Evolutionary conservation across 2,329 filamentous ascomycete genomes (phyloP).

Genomic region (Sphaerulina vaccinii): DNA sequence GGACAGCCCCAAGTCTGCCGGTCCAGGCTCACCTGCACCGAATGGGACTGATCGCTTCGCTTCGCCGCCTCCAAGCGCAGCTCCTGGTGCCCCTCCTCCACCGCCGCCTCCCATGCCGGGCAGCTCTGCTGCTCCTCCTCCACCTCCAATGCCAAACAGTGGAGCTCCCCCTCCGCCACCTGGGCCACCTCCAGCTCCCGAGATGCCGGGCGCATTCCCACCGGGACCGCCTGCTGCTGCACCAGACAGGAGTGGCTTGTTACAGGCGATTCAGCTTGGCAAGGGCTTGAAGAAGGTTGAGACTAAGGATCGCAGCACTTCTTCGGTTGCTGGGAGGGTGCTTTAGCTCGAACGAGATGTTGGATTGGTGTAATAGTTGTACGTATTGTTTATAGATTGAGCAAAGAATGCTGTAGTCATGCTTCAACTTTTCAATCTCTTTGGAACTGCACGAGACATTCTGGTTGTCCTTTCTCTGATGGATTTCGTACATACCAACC

Average conservation of each 20-base stretch:
- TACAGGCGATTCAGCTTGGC: slow-evolving; percentile 81
- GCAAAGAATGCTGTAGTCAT: too few relatives aligned
- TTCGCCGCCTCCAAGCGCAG: slow-evolving; percentile 47
- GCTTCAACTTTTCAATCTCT: too few relatives aligned
- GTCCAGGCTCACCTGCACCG: slow-evolving; percentile 40
- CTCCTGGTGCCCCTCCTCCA: slow-evolving; percentile 53
- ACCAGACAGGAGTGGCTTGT: slow-evolving; percentile 57
- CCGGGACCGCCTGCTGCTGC: slow-evolving; percentile 41
- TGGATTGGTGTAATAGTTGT: background rate
- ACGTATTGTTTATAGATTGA: slow-evolving; percentile 5
- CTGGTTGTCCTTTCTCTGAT: too few relatives aligned
- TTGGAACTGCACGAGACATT: too few relatives aligned
- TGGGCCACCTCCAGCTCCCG: slow-evolving; percentile 44
- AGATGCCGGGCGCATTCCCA: slow-evolving; percentile 24
- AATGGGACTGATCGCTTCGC: slow-evolving; percentile 31
- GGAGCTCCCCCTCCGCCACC: slow-evolving; percentile 49
- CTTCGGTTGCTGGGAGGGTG: slow-evolving; percentile 74
- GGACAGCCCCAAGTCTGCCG: slow-evolving; percentile 53
- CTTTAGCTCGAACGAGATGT: slow-evolving; percentile 28
- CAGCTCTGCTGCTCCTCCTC: slow-evolving; percentile 49
- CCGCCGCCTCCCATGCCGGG: slow-evolving; percentile 42
- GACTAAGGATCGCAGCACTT: slow-evolving; percentile 80
- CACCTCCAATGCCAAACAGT: slow-evolving; percentile 34
- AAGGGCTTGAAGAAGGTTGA: slow-evolving; percentile 78
- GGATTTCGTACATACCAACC: too few relatives aligned